Percentiles rank a stretch among this genome's conserved stretches.
These are phyloP conservation scores for Lachancea meyersii DNA, from an alignment of 805 yeast species.

Conservation along the genomic window DNA sequence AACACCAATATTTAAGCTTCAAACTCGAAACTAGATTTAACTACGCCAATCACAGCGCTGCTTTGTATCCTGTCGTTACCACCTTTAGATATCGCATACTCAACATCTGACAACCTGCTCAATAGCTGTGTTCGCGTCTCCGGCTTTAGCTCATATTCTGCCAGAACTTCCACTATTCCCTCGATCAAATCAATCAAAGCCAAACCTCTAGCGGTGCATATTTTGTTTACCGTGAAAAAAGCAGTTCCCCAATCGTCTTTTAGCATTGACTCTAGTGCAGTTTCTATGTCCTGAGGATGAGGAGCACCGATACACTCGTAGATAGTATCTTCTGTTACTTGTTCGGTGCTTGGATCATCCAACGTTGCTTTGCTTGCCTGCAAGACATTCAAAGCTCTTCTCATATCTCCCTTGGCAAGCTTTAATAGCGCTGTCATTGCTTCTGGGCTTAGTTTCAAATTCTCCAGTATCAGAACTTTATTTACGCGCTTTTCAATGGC, in stretches of 20 bases:
- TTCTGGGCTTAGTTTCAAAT: constrained; percentile 47
- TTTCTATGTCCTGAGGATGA: constrained; percentile 75
- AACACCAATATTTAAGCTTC: constrained; percentile 17
- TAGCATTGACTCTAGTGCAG: constrained; percentile 67
- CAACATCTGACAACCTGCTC: constrained; percentile 76
- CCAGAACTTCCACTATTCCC: constrained; percentile 68
- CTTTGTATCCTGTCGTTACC: constrained; percentile 87
- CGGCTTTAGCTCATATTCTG: constrained; percentile 55
- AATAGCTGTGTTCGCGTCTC: constrained; percentile 57
- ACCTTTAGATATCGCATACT: constrained; percentile 85
- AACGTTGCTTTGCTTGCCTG: constrained; percentile 89
- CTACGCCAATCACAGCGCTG: constrained; percentile 83
- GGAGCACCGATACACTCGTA: constrained; percentile 97
- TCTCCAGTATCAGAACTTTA: constrained; percentile 64
- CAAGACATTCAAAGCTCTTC: constrained; percentile 84
- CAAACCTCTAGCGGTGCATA: constrained; percentile 70
- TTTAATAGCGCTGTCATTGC: constrained; percentile 63
- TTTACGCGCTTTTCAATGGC: constrained; percentile 66
- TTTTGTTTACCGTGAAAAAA: constrained; percentile 53
- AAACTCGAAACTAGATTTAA: constrained; percentile 47
- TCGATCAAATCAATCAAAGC: constrained; percentile 82
- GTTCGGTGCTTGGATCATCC: constrained; percentile 41
- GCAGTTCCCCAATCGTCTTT: constrained; percentile 86
- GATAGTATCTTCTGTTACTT: constrained; percentile 66
- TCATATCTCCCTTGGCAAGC: constrained; percentile 92